phyloP scores from a whole-genome alignment of 176 grass and related monocot genomes.

The Stipa capillata region DNA sequence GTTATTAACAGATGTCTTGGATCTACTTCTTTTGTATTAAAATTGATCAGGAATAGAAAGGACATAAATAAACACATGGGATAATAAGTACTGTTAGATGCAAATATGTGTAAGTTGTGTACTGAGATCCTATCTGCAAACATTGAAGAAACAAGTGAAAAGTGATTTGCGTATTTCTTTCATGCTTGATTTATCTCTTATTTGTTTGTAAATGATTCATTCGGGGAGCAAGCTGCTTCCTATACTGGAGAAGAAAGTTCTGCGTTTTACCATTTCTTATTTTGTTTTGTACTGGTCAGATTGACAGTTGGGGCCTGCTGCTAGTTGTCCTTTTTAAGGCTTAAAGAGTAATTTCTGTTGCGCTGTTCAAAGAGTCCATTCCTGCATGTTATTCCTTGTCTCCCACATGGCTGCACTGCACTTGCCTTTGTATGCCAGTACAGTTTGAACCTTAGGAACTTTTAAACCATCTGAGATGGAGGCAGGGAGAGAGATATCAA shows the following conservation, averaged over 20 bases:
- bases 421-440: background rate
- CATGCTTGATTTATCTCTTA: background rate
- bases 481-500: too few relatives aligned
- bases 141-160: background rate
- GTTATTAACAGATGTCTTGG: background rate
- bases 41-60: background rate
- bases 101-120: constrained; percentile 3
- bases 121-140: background rate
- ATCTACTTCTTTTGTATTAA: background rate
- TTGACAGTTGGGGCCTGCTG: background rate
- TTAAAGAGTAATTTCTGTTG: background rate
- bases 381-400: background rate
- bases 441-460: background rate
- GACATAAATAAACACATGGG: background rate
- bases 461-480: too few relatives aligned
- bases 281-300: background rate
- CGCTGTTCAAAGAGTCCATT: background rate
- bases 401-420: background rate
- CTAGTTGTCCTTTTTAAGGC: background rate
- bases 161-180: background rate
- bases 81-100: background rate
- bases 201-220: background rate
- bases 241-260: background rate
- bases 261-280: background rate
- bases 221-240: background rate